These are phyloP conservation scores for Chaetomidium leptoderma DNA, from an alignment of 495 filamentous ascomycete genomes.

Conservation along the genomic window DNA sequence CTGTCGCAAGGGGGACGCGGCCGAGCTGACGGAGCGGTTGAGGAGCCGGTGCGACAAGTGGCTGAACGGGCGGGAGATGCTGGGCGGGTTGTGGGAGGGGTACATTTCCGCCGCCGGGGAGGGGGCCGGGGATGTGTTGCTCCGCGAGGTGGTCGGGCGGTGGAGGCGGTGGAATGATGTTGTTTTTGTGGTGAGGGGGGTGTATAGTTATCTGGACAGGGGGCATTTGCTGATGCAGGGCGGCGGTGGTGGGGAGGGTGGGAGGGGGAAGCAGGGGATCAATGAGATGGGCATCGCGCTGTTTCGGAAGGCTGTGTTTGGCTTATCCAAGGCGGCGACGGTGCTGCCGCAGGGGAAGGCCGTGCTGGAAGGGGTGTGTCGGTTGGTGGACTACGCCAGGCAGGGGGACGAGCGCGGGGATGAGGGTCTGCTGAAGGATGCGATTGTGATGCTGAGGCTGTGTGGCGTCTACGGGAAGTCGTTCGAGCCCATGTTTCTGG, in stretches of 20 bases:
- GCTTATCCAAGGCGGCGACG: slow-evolving; percentile 18
- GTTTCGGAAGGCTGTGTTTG: slow-evolving; percentile 59
- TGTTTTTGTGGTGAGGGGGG: slow-evolving; percentile 69
- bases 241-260: slow-evolving; percentile 18
- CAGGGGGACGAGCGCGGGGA: slow-evolving; percentile 48
- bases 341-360: slow-evolving; percentile 44
- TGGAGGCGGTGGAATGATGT: slow-evolving; percentile 80
- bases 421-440: slow-evolving; percentile 57
- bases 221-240: slow-evolving; percentile 67
- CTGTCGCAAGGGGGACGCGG: slow-evolving; percentile 69
- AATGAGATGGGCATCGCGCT: slow-evolving; percentile 53
- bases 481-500: slow-evolving; percentile 75
- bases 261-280: slow-evolving; percentile 47
- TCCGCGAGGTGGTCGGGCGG: slow-evolving; percentile 58
- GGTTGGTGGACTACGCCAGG: slow-evolving; percentile 71
- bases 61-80: slow-evolving; percentile 52
- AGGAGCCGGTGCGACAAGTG: slow-evolving; percentile 58
- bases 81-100: slow-evolving; percentile 43
- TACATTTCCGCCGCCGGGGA: neutral
- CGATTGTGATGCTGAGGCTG: slow-evolving; percentile 74
- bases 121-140: slow-evolving; percentile 43
- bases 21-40: slow-evolving; percentile 59
- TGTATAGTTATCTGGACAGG: slow-evolving; percentile 90
- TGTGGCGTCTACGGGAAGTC: slow-evolving; percentile 68
- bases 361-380: slow-evolving; percentile 68